phyloP scores from a whole-genome alignment of 176 grass and related monocot species.

The barley (Hordeum vulgare) region DNA sequence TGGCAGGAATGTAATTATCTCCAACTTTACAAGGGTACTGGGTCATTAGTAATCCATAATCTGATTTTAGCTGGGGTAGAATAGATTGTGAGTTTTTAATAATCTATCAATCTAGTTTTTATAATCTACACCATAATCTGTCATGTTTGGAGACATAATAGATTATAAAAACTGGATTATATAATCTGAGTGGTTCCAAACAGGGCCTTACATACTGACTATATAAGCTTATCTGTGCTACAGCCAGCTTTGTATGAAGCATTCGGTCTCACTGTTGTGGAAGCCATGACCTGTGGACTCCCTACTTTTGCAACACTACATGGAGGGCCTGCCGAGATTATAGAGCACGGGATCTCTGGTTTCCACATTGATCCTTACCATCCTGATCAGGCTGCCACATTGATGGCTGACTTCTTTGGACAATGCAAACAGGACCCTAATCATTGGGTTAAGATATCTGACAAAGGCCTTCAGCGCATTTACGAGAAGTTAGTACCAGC shows the following conservation, averaged over 20 bases:
- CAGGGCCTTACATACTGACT: conserved; percentile 1
- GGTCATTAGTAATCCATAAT: no score
- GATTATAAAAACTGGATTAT: no score
- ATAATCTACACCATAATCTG: no score
- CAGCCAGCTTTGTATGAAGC: conserved; percentile 96
- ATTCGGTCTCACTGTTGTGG: conserved; percentile 90
- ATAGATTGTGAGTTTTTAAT: no score
- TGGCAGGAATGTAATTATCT: no score
- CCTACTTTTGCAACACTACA: conserved; percentile 91
- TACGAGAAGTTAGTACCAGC: conserved; percentile 55
- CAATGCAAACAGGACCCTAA: conserved; percentile 50
- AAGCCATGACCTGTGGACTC: conserved; percentile 84
- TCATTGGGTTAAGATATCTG: conserved; percentile 60
- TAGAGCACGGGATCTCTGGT: conserved; percentile 74
- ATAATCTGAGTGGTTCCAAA: no score
- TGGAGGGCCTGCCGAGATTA: conserved; percentile 94
- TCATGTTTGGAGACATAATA: no score
- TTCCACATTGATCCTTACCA: conserved; percentile 97
- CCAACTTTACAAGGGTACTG: no score
- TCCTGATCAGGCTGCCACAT: conserved; percentile 53
- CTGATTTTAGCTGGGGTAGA: no score
- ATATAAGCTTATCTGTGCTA: neutral
- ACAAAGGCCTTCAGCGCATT: conserved; percentile 55
- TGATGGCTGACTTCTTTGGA: conserved; percentile 80
- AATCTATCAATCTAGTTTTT: no score